These are phyloP conservation scores for Heliosperma pusillum DNA, from an alignment of 148 eudicot species.

Conservation along the genomic window DNA sequence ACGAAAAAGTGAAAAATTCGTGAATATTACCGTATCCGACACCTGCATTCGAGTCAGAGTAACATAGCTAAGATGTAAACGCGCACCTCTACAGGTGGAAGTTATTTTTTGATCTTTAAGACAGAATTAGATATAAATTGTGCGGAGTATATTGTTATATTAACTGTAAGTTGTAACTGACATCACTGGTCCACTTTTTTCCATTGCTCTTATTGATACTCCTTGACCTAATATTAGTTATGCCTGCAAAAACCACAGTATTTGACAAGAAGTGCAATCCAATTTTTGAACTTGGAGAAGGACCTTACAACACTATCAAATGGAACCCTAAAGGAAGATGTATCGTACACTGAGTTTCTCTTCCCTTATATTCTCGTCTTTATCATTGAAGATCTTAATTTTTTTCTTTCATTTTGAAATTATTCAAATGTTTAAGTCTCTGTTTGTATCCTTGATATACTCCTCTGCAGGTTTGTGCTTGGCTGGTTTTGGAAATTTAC, in stretches of 20 bases:
- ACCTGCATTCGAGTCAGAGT: too few species aligned
- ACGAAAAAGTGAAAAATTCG: too few species aligned
- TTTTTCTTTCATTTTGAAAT: slow-evolving; percentile 9
- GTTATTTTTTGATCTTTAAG: neutral
- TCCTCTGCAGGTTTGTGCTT: slow-evolving; percentile 68
- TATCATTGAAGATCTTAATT: slow-evolving; percentile 5
- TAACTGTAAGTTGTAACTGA: neutral
- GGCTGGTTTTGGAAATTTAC: slow-evolving; percentile 99
- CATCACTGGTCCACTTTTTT: neutral
- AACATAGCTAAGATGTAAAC: neutral
- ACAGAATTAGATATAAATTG: neutral
- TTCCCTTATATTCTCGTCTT: neutral
- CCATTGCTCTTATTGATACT: slow-evolving; percentile 16
- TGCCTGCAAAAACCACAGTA: slow-evolving; percentile 94
- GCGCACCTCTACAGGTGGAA: neutral
- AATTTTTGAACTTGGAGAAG: slow-evolving; percentile 83
- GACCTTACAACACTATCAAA: slow-evolving; percentile 92
- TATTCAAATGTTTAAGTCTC: neutral
- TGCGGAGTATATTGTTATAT: neutral
- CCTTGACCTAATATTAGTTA: slow-evolving; percentile 70
- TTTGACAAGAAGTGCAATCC: slow-evolving; percentile 96
- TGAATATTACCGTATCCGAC: too few species aligned
- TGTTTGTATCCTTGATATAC: slow-evolving; percentile 44
- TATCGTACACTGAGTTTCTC: slow-evolving; percentile 48
- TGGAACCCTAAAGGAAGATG: slow-evolving; percentile 99